Evolutionary conservation across 805 yeast genomes (phyloP).

Genomic region (Metschnikowia santaceciliae): DNA sequence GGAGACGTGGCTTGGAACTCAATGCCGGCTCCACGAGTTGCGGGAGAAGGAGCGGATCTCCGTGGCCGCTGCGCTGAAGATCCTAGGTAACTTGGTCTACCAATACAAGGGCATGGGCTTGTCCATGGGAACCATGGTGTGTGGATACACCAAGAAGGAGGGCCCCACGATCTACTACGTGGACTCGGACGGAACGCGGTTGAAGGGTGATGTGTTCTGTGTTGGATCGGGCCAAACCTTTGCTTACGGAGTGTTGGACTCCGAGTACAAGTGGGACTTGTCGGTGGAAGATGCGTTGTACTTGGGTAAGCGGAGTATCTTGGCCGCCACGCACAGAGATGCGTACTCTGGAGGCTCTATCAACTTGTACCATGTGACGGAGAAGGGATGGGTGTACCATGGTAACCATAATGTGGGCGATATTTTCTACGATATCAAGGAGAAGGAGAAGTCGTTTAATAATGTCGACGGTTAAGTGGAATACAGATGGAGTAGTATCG

Average conservation of each 20-base stretch:
- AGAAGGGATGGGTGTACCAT: conserved; percentile 91
- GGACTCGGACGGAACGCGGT: conserved; percentile 94
- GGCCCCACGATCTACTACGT: conserved; percentile 96
- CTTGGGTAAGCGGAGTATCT: conserved; percentile 89
- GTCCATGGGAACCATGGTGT: conserved; percentile 98
- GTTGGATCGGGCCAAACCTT: conserved; percentile 99
- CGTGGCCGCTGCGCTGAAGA: conserved; percentile 95
- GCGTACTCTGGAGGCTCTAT: conserved; percentile 97
- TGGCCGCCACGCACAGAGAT: conserved; percentile 98
- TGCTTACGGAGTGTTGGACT: conserved; percentile 96
- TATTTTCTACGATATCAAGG: conserved; percentile 88
- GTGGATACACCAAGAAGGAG: conserved; percentile 93
- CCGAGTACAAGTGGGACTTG: conserved; percentile 88
- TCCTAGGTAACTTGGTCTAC: conserved; percentile 84
- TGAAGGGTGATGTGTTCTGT: conserved; percentile 91
- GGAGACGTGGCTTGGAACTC: conserved; percentile 98
- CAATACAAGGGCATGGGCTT: conserved; percentile 97
- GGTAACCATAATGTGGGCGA: conserved; percentile 93
- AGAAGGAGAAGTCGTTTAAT: conserved; percentile 82
- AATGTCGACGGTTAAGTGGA: conserved; percentile 52
- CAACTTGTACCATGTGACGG: conserved; percentile 89
- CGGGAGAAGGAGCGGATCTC: conserved; percentile 92
- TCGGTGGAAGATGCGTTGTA: conserved; percentile 90
- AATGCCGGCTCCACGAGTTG: conserved; percentile 91
- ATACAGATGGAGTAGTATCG: background rate